Evolutionary conservation across 2,329 filamentous ascomycete species (phyloP).

Genomic region (Fusarium annulatum): DNA sequence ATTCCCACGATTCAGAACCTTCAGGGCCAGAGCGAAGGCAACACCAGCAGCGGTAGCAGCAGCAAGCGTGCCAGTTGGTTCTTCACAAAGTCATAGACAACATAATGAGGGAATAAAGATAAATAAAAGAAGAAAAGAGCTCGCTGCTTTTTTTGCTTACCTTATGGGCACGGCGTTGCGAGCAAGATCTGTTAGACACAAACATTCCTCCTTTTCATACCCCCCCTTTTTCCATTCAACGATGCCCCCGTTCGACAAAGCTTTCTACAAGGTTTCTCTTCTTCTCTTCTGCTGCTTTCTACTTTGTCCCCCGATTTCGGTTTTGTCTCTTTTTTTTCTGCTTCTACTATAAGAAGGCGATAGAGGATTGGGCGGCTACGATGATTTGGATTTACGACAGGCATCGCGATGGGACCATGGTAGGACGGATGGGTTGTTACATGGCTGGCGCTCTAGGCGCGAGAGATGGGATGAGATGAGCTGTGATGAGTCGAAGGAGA

Average conservation of each 20-base stretch:
- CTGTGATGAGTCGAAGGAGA: background rate
- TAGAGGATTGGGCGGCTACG: conserved; percentile 44
- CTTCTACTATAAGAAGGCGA: conserved; percentile 40
- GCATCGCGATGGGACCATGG: conserved; percentile 39
- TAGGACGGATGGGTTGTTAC: conserved; percentile 33
- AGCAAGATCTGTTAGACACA: conserved; percentile 39
- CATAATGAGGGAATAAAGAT: conserved; percentile 32
- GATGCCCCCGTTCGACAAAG: conserved; percentile 26
- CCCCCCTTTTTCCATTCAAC: conserved; percentile 22
- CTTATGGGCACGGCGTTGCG: conserved; percentile 45
- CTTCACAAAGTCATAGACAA: conserved; percentile 69
- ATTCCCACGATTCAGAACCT: conserved; percentile 69
- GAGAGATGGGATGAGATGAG: conserved; percentile 13
- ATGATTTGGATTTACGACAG: conserved; percentile 48
- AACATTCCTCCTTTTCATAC: conserved; percentile 28
- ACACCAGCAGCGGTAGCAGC: conserved; percentile 49
- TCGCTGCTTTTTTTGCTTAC: conserved; percentile 41
- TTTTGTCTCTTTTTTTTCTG: conserved; percentile 17
- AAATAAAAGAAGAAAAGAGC: conserved; percentile 37
- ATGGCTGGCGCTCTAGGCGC: conserved; percentile 31
- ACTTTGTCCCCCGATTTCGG: conserved; percentile 24
- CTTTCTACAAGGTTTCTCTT: conserved; percentile 30
- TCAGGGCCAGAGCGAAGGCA: conserved; percentile 47
- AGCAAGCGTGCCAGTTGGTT: conserved; percentile 80
- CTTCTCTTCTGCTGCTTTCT: conserved; percentile 27